Evolutionary conservation across 2,329 filamentous ascomycete genomes (phyloP).

Genomic region (Diaporthe eres): DNA sequence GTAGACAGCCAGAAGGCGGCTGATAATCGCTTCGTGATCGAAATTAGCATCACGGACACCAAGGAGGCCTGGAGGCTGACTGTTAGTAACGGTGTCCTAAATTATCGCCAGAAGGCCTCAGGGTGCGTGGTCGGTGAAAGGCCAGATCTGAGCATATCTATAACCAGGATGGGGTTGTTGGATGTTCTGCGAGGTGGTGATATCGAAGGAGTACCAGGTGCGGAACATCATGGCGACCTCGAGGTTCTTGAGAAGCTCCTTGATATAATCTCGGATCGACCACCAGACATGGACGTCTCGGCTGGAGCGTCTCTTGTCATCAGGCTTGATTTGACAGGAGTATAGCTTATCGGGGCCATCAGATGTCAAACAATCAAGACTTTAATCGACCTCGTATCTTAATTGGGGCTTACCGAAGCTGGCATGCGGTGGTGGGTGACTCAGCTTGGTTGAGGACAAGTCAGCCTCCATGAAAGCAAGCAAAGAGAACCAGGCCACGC

Average conservation of each 20-base stretch:
- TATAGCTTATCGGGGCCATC: background rate
- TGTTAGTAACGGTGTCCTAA: constrained; percentile 34
- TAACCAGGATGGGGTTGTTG: constrained; percentile 2
- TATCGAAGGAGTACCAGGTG: constrained; percentile 11
- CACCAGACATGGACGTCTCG: background rate
- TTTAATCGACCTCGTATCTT: background rate
- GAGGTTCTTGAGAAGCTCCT: background rate
- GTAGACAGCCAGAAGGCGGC: constrained; percentile 18
- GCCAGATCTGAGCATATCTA: background rate
- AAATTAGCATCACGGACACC: constrained; percentile 8
- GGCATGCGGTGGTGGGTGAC: too few relatives aligned
- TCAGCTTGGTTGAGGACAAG: background rate
- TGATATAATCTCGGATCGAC: background rate
- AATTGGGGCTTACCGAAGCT: too few relatives aligned
- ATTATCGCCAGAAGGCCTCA: background rate
- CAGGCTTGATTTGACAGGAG: background rate
- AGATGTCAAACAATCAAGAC: background rate
- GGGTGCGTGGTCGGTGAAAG: background rate
- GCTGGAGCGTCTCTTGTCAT: background rate
- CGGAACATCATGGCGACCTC: background rate
- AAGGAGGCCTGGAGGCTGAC: constrained; percentile 27
- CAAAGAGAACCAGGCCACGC: background rate
- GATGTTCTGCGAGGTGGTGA: constrained; percentile 23
- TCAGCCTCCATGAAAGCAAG: background rate
- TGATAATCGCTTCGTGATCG: constrained; percentile 1